Evolutionary conservation across 192 early-diverging fungal species (phyloP).

Genomic region (Backusella mclennaniae): DNA sequence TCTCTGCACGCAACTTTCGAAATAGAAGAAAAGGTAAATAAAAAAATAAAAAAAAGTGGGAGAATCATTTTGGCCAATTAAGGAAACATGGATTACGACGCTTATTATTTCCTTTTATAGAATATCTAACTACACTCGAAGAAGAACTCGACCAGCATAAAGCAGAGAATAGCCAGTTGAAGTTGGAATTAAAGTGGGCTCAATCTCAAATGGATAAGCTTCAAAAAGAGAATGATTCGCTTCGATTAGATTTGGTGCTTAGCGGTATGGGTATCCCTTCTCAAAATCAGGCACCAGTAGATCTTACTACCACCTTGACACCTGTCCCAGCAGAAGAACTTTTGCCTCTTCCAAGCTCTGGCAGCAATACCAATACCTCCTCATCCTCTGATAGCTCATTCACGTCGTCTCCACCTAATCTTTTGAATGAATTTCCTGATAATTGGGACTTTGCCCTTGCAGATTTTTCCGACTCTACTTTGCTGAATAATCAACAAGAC

Average conservation of each 20-base stretch:
- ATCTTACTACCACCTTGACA: neutral
- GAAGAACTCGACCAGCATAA: constrained; percentile 18
- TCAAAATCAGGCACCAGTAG: neutral
- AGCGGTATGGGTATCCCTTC: neutral
- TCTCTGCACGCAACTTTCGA: constrained; percentile 73
- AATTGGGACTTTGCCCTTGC: constrained; percentile 8
- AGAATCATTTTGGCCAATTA: neutral
- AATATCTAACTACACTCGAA: constrained; percentile 32
- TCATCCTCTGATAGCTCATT: constrained; percentile 3
- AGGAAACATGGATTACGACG: constrained; percentile 14
- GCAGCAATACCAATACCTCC: neutral
- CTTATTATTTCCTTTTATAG: constrained; percentile 22
- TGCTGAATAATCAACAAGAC: constrained; percentile 4
- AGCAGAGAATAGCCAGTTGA: constrained; percentile 26
- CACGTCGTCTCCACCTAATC: neutral
- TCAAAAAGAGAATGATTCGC: constrained; percentile 29
- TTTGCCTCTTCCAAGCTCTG: neutral
- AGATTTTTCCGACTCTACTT: neutral
- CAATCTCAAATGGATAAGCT: constrained; percentile 17
- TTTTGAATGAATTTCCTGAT: constrained; percentile 5
- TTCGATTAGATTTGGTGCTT: constrained; percentile 21
- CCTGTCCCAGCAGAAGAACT: neutral
- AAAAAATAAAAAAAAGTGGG: neutral
- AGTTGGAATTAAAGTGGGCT: constrained; percentile 25
- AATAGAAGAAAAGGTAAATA: constrained; percentile 60